Evolutionary conservation across 2,329 filamentous ascomycete genomes (phyloP), one percentile per base, ranked within the genome.

Genomic region (Plenodomus lindquistii): DNA sequence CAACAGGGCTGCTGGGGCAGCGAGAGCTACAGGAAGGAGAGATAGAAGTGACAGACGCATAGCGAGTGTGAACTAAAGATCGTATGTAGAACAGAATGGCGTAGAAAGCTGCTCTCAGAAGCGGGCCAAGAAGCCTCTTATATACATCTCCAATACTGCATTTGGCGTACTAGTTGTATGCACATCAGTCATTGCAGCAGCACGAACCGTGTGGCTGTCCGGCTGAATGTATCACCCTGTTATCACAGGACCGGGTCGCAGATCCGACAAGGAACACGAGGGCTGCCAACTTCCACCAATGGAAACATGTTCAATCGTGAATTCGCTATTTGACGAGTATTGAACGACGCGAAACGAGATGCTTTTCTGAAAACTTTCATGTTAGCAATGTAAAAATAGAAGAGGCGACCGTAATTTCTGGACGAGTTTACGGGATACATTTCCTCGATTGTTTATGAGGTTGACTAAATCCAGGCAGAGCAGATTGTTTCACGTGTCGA

Each of bases 41-140:
- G 45, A 43, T 10, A 60, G 22, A 20, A 58, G 20, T 41, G 50
- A 39, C 13, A 52, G 22, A 2, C 52, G 57, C 61, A 63, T 65
- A 17, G 1, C 56, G n/a, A 18, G 27, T 11, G 10, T 8, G 15
- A 15, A 15, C 9, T 31, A 31, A 11, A 13, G 27, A 31, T 7
- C 10, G 27, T 31, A 31, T 31, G 11, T 13, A 31, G 15, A 13
- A 13, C 15, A 13, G 11, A 13, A 13, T 24, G 22, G 6, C 15
- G 9, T 11, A 7, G 15, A 31, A 13, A 15, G 11, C 6, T 31
- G 10, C 27, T 13, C 11, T 15, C 15, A 10, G 10, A 10, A 24
- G 5, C 6, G 10, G 22, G 22, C 22, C 22, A 24, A 24, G 22
- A 6, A 24, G 22, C 22, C 11, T 24, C 11, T 24, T 5, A 24